These are phyloP conservation scores for Babesia ovis DNA, from an alignment of 169 alveolate species.

Conservation along the genomic window DNA sequence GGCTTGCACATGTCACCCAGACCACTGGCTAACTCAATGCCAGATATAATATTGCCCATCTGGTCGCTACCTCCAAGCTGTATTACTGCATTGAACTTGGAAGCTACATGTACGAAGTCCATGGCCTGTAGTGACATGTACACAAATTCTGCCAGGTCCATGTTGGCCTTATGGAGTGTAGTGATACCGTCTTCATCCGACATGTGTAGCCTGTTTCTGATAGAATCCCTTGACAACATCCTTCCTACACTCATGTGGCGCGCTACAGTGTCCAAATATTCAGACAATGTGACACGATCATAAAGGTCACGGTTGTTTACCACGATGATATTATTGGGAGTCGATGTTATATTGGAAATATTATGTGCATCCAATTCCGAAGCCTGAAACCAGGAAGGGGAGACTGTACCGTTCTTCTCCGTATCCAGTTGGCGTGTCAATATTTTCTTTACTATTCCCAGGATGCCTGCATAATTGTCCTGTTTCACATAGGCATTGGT, in stretches of 20 bases:
- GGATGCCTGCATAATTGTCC: conserved; percentile 27
- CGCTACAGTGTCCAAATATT: conserved; percentile 66
- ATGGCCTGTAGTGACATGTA: conserved; percentile 80
- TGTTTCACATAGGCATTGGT: conserved; percentile 1
- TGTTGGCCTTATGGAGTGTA: conserved; percentile 15
- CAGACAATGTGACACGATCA: conserved; percentile 57
- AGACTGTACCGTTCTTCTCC: neutral
- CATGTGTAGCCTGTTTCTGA: conserved; percentile 22
- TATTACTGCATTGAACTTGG: conserved; percentile 62
- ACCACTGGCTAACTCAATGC: conserved; percentile 72
- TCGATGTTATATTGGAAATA: conserved; percentile 6
- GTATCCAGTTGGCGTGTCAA: conserved; percentile 35
- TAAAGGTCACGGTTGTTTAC: conserved; percentile 68
- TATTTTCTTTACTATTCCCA: conserved; percentile 29
- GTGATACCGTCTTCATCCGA: conserved; percentile 31
- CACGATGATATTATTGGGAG: conserved; percentile 44
- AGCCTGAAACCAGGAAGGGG: neutral
- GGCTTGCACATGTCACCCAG: neutral
- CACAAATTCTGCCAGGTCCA: conserved; percentile 73
- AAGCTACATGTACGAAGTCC: conserved; percentile 74
- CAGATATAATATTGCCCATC: conserved; percentile 84
- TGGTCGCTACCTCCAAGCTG: conserved; percentile 86
- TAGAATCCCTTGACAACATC: conserved; percentile 71
- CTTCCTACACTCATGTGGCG: conserved; percentile 66
- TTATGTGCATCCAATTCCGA: neutral